Percentiles rank a stretch among this genome's conserved stretches.
Evolutionary conservation across 1,284 basidiomycete genomes (phyloP).

Genomic region (Ganoderma leucocontextum): DNA sequence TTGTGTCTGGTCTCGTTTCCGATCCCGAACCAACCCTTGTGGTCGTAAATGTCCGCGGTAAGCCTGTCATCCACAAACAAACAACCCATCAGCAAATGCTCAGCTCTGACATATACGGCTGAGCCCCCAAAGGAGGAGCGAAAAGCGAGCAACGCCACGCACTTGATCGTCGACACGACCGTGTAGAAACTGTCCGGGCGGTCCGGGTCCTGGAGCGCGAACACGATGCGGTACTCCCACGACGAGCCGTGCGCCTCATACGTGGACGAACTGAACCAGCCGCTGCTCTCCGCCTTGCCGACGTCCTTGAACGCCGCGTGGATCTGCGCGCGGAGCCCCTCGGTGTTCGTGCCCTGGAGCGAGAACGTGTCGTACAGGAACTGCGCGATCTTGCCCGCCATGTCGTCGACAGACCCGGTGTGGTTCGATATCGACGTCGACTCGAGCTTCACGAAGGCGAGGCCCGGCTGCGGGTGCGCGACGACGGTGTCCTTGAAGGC

Average conservation of each 20-base stretch:
- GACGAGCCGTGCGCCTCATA: neutral
- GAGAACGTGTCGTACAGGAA: conserved; percentile 2
- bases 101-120: neutral
- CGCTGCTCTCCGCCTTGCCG: neutral
- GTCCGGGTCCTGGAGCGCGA: neutral
- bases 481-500: neutral
- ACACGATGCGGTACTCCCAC: conserved; percentile 5
- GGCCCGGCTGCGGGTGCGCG: neutral
- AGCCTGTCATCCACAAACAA: neutral
- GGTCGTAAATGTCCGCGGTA: neutral
- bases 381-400: neutral
- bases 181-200: neutral
- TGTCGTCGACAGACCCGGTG: neutral
- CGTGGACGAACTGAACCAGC: neutral
- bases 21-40: neutral
- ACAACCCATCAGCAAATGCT: neutral
- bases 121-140: neutral
- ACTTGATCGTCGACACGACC: conserved; percentile 5
- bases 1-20: neutral
- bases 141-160: neutral
- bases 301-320: neutral
- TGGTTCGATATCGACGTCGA: neutral
- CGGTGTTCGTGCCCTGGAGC: neutral
- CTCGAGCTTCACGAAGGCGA: neutral
- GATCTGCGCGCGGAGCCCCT: neutral